A percentile compares a stretch with the other conserved stretches of the same genome.
Evolutionary conservation across 768 basidiomycete species (phyloP).

Genomic region (Pisolithus sp.): DNA sequence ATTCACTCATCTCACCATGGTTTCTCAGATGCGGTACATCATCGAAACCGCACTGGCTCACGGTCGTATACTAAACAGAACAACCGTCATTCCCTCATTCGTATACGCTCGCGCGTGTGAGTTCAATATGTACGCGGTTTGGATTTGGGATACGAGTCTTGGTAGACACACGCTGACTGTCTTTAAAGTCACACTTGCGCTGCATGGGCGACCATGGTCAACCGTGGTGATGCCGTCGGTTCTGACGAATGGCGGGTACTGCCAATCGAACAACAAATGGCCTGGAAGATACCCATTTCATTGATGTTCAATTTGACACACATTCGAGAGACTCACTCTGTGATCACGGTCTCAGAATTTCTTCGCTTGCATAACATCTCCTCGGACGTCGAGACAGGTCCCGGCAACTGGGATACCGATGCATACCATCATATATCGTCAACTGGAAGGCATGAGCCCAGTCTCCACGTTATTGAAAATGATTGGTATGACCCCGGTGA

Average conservation of each 20-base stretch:
- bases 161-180: not conserved
- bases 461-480: conserved; percentile 29
- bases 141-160: not conserved
- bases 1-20: not conserved
- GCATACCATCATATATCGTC: conserved; percentile 26
- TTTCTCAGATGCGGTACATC: conserved; percentile 40
- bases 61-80: conserved; percentile 36
- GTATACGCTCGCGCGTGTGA: conserved; percentile 44
- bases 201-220: conserved; percentile 39
- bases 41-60: conserved; percentile 40
- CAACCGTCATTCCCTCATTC: conserved; percentile 39
- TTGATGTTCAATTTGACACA: conserved; percentile 40
- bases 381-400: conserved; percentile 26
- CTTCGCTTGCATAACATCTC: conserved; percentile 35
- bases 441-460: conserved; percentile 13
- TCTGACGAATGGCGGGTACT: conserved; percentile 35
- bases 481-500: conserved; percentile 26
- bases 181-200: conserved; percentile 29
- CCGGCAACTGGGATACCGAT: conserved; percentile 33
- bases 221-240: conserved; percentile 35
- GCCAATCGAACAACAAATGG: conserved; percentile 33
- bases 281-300: conserved; percentile 28
- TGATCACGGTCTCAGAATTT: conserved; percentile 38
- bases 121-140: conserved; percentile 21
- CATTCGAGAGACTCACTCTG: conserved; percentile 29